Percentiles rank a stretch among this genome's conserved stretches.
Conservation (phyloP, 257 asterid species). For the Solanum sitiens region DNA sequence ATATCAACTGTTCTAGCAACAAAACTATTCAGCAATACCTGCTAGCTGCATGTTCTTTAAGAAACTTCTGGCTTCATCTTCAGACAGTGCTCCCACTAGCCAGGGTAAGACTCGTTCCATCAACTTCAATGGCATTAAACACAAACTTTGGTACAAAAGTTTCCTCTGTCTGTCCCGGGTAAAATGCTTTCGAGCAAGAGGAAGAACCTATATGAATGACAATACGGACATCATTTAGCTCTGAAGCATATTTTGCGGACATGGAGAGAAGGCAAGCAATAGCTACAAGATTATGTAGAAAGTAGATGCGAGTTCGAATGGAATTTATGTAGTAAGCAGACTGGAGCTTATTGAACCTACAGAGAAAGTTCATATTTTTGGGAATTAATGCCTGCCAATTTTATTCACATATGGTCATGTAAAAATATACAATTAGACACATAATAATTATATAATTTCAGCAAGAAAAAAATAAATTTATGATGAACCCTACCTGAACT, state of each 20-base stretch:
- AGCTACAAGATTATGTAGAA: not conserved
- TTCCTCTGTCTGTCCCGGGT: slow-evolving; percentile 30
- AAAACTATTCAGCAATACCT: slow-evolving; percentile 9
- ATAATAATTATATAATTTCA: not conserved
- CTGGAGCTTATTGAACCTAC: not conserved
- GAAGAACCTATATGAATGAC: slow-evolving; percentile 28
- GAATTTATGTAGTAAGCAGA: not conserved
- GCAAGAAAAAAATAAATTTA: not conserved
- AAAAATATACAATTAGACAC: not conserved
- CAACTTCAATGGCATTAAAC: slow-evolving; percentile 39
- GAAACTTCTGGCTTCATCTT: slow-evolving; percentile 29
- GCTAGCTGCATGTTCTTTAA: slow-evolving; percentile 34
- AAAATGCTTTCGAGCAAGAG: slow-evolving; percentile 33
- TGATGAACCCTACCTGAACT: slow-evolving; percentile 20
- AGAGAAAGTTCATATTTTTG: not conserved
- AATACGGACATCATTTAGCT: not conserved
- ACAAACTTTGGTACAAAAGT: slow-evolving; percentile 30
- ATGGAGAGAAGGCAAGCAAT: not conserved
- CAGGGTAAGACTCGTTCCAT: slow-evolving; percentile 41
- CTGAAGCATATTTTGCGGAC: not conserved
- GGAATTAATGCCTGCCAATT: not conserved
- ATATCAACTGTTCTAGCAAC: not conserved
- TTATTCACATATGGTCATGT: not conserved
- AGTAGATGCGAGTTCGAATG: not conserved
- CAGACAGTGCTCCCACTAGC: slow-evolving; percentile 25